These are phyloP conservation scores for Hymenotorrendiella dingleyae DNA, from an alignment of 2,329 filamentous ascomycete genomes.

Conservation along the genomic window DNA sequence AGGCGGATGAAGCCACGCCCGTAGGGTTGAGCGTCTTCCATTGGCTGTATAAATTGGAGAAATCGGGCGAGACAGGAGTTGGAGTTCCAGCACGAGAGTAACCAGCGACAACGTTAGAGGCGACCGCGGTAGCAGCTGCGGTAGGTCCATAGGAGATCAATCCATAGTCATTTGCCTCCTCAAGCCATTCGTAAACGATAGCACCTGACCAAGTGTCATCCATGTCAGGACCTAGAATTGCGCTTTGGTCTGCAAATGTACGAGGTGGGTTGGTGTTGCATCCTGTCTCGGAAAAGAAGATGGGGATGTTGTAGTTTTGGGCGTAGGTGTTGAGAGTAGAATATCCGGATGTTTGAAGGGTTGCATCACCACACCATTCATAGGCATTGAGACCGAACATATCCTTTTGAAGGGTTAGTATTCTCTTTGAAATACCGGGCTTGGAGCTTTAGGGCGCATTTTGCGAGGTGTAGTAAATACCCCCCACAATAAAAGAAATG, in stretches of 20 bases:
- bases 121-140: conserved; percentile 46
- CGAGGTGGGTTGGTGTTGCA: conserved; percentile 64
- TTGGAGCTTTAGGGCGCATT: no score
- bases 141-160: conserved; percentile 67
- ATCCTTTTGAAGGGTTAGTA: no score
- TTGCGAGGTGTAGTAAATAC: no score
- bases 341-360: conserved; percentile 64
- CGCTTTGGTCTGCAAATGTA: conserved; percentile 64
- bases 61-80: conserved; percentile 68
- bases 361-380: conserved; percentile 61
- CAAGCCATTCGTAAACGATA: conserved; percentile 86
- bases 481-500: no score
- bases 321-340: conserved; percentile 59
- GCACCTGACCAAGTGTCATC: conserved; percentile 63
- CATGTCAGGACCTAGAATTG: conserved; percentile 74
- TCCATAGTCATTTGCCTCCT: conserved; percentile 79
- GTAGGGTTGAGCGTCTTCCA: conserved; percentile 70
- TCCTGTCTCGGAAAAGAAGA: conserved; percentile 86
- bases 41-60: conserved; percentile 66
- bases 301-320: conserved; percentile 69
- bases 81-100: conserved; percentile 68
- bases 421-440: no score
- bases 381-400: conserved; percentile 86
- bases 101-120: conserved; percentile 55
- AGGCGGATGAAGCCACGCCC: conserved; percentile 60